Percentiles rank a stretch among this genome's conserved stretches.
Conservation (phyloP, 768 basidiomycete species). For the Serendipita sp. region DNA sequence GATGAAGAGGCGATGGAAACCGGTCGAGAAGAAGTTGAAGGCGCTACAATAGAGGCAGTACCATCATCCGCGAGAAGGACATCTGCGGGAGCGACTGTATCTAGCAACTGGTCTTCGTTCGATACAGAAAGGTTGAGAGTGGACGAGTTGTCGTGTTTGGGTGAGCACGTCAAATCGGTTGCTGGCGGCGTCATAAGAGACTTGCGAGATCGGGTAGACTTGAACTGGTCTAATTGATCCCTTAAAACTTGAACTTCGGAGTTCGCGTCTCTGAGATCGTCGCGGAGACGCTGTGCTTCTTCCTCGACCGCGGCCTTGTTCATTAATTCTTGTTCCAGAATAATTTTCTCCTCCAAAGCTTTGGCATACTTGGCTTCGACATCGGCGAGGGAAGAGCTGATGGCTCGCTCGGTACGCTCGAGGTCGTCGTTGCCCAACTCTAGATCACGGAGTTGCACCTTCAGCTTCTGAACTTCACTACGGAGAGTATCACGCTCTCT, state of each 20-base stretch:
- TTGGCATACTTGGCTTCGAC: conserved; percentile 80
- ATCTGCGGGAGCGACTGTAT: conserved; percentile 42
- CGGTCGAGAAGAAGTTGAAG: background rate
- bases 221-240: conserved; percentile 43
- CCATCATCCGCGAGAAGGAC: conserved; percentile 33
- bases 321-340: conserved; percentile 88
- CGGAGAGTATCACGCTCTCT: conserved; percentile 75
- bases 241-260: conserved; percentile 71
- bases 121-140: conserved; percentile 21
- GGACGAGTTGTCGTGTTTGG: conserved; percentile 16
- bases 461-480: conserved; percentile 53
- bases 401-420: conserved; percentile 84
- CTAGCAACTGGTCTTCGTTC: conserved; percentile 43
- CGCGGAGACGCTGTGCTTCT: conserved; percentile 76
- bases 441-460: conserved; percentile 67
- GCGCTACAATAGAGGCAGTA: background rate
- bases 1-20: conserved; percentile 3
- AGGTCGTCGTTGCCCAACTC: conserved; percentile 98
- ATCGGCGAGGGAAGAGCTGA: conserved; percentile 66
- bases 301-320: conserved; percentile 85
- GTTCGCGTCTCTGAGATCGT: conserved; percentile 85
- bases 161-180: conserved; percentile 18
- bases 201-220: conserved; percentile 15
- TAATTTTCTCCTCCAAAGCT: conserved; percentile 89
- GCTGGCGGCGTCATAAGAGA: conserved; percentile 14